phyloP scores from a whole-genome alignment of 306 rosid species.

The Trifolium repens region DNA sequence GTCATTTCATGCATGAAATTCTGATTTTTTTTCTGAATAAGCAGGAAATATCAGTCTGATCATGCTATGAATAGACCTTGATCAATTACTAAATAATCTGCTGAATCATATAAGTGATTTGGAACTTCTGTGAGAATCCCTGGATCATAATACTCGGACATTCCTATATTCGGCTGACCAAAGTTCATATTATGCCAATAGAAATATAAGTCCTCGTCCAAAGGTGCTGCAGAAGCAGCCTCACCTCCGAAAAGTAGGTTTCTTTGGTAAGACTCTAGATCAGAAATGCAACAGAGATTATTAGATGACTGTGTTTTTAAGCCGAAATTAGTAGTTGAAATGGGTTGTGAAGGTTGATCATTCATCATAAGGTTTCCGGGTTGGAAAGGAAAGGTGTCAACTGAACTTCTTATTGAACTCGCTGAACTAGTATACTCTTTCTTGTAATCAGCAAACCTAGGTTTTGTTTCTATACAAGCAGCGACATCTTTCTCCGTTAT shows the following conservation, averaged over 20 bases:
- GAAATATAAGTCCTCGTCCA: slow-evolving; percentile 68
- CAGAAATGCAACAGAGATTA: slow-evolving; percentile 55
- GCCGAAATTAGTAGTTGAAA: slow-evolving; percentile 50
- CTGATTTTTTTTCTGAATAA: slow-evolving; percentile 39
- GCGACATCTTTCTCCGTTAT: slow-evolving; percentile 45
- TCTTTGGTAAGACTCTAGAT: slow-evolving; percentile 56
- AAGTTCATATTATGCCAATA: slow-evolving; percentile 58
- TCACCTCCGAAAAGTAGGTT: slow-evolving; percentile 58
- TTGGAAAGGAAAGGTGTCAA: slow-evolving; percentile 58
- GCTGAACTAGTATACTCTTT: slow-evolving; percentile 43
- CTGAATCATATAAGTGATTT: slow-evolving; percentile 59
- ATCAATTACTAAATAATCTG: slow-evolving; percentile 70
- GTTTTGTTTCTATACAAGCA: slow-evolving; percentile 55
- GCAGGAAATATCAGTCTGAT: slow-evolving; percentile 44
- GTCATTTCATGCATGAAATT: slow-evolving; percentile 43
- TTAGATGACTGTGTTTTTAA: slow-evolving; percentile 60
- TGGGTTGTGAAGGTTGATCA: slow-evolving; percentile 55
- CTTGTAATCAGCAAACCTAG: slow-evolving; percentile 55
- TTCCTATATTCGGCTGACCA: slow-evolving; percentile 57
- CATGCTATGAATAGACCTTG: slow-evolving; percentile 77
- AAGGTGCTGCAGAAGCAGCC: slow-evolving; percentile 48
- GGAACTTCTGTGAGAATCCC: slow-evolving; percentile 64
- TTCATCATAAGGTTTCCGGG: slow-evolving; percentile 50
- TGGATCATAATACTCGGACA: slow-evolving; percentile 65
- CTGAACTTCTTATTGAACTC: slow-evolving; percentile 49